Base-by-base conservation (phyloP, 306 rosid genomes). In the Cicer cuneatum region DNA sequence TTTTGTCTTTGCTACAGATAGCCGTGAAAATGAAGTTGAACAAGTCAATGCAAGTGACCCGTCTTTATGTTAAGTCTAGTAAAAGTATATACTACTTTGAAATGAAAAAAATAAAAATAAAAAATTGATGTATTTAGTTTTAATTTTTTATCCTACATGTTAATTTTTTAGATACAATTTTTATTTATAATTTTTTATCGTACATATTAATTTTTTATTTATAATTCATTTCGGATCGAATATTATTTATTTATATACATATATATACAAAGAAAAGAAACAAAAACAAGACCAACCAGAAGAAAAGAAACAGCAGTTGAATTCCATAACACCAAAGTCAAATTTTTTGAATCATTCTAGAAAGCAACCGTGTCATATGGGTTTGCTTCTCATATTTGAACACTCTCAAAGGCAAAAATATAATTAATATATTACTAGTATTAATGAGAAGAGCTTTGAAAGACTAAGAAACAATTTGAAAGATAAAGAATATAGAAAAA, bases 281-380 rank as follows among this genome's bases (percentile, higher is more conserved):
- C 62, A 62, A 10, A 52, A 80, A 8, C 58, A 14, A 52, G 71
- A 72, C 73, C 58, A 11, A 2, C 54, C 45, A 60, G 68, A 57
- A 41, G 38, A 37, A 72, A 77, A 35, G 49, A 39, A 35, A 58
- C 41, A 58, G 2, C 16, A 67, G 48, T 58, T 68, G 74, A 77
- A 68, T 72, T 80, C 11, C 68, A 63, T 41, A 47, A 18, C 38
- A 53, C 56, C 66, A 69, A 57, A 58, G 80, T 83, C 87, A 80
- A 75, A 8, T 49, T 49, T 37, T 49, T 51, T 73, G 54, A 49
- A 78, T 52, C 40, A 16, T 78, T 84, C 85, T 43, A 77, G 66
- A 69, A 84, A 81, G 29, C 81, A 74, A 74, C 78, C 83, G 81
- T 78, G 80, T 84, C 42, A 49, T 47, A n/a, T 56, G 81, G 57